A percentile compares a stretch with the other conserved stretches of the same genome.
phyloP scores from a whole-genome alignment of 1,284 basidiomycete species.

The Testicularia cyperi region DNA sequence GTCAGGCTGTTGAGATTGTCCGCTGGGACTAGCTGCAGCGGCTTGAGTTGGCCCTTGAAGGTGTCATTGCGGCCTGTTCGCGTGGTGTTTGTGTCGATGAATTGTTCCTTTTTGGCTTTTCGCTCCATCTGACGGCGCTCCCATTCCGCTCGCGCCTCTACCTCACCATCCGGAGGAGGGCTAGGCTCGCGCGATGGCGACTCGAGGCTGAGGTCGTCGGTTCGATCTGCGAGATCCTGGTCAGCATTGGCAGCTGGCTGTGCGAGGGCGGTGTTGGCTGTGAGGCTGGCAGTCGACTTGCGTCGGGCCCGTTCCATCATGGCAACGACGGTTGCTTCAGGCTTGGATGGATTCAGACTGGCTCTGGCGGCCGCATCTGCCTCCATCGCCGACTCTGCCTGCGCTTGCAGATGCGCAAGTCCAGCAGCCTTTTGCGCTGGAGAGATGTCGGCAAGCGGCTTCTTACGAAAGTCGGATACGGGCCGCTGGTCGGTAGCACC shows the following conservation, averaged over 20 bases:
- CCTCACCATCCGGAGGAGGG: constrained; percentile 55
- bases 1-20: constrained; percentile 13
- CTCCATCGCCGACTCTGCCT: constrained; percentile 11
- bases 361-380: constrained; percentile 7
- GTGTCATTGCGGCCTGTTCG: constrained; percentile 19
- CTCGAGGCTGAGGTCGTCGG: constrained; percentile 25
- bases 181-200: constrained; percentile 41
- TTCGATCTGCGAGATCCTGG: constrained; percentile 1
- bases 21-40: constrained; percentile 41
- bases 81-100: constrained; percentile 4
- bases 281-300: constrained; percentile 33
- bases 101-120: constrained; percentile 23
- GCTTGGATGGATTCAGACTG: no score
- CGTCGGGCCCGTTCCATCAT: constrained; percentile 28
- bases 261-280: constrained; percentile 26
- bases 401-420: constrained; percentile 27
- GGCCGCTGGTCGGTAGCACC: constrained; percentile 29
- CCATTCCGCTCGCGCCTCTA: constrained; percentile 57
- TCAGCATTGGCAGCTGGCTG: constrained; percentile 7
- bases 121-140: constrained; percentile 49
- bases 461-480: constrained; percentile 46
- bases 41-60: constrained; percentile 39
- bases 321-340: constrained; percentile 22
- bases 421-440: constrained; percentile 36
- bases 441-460: constrained; percentile 38